phyloP scores from a whole-genome alignment of 805 yeast species.

The Nakazawaea holstii region DNA sequence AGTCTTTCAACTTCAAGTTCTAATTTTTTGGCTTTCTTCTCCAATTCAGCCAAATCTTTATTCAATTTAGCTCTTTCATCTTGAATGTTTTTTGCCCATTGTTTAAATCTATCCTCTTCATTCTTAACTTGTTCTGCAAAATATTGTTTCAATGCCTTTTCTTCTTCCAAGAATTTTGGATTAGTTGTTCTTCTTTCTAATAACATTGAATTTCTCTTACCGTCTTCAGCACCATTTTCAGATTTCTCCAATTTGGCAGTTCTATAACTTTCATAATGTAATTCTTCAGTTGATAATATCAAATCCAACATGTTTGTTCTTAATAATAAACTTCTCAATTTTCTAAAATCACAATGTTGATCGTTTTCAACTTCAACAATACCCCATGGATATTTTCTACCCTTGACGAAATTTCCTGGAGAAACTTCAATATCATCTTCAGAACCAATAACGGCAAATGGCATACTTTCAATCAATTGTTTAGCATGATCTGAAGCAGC shows the following conservation, averaged over 20 bases:
- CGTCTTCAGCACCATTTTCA: constrained; percentile 25
- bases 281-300: constrained; percentile 71
- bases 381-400: constrained; percentile 91
- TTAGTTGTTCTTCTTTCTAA: constrained; percentile 54
- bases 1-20: constrained; percentile 63
- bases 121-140: constrained; percentile 96
- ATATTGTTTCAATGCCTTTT: constrained; percentile 85
- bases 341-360: constrained; percentile 78
- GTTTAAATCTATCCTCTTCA: constrained; percentile 95
- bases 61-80: constrained; percentile 92
- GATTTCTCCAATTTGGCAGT: constrained; percentile 57
- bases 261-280: constrained; percentile 79
- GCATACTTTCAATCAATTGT: constrained; percentile 78
- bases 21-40: constrained; percentile 63
- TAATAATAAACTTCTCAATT: constrained; percentile 69
- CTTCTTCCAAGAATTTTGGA: constrained; percentile 95
- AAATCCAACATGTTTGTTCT: constrained; percentile 83
- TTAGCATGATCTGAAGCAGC: constrained; percentile 78
- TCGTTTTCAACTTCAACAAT: constrained; percentile 84
- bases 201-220: constrained; percentile 16
- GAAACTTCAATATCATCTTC: constrained; percentile 63
- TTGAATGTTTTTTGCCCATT: constrained; percentile 96
- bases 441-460: constrained; percentile 78
- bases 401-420: constrained; percentile 62
- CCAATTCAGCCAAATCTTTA: constrained; percentile 88